Evolutionary conservation across 2,329 filamentous ascomycete species (phyloP).

Genomic region (Akanthomyces muscarius): DNA sequence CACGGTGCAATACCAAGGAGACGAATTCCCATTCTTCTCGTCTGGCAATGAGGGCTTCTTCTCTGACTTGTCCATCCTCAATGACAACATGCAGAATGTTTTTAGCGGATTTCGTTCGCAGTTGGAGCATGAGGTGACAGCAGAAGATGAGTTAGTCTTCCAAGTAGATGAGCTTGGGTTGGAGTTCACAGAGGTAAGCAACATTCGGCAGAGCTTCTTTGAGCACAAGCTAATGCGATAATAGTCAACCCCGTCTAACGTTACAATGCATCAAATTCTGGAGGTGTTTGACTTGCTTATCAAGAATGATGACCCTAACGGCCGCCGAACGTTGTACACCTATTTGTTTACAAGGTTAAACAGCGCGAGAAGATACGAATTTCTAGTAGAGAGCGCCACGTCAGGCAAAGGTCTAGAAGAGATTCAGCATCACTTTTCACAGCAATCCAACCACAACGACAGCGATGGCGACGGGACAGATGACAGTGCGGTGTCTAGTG

Average conservation of each 20-base stretch:
- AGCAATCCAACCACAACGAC: conserved; percentile 4
- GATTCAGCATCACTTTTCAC: conserved; percentile 35
- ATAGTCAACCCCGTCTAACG: conserved; percentile 35
- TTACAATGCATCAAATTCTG: conserved; percentile 40
- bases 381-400: conserved; percentile 39
- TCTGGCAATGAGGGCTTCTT: conserved; percentile 40
- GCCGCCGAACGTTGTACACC: conserved; percentile 37
- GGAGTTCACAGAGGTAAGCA: conserved; percentile 48
- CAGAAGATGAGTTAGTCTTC: conserved; percentile 47
- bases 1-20: conserved; percentile 41
- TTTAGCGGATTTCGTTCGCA: conserved; percentile 43
- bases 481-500: conserved; percentile 20
- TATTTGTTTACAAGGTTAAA: conserved; percentile 40
- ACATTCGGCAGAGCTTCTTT: neutral
- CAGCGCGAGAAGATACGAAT: conserved; percentile 36
- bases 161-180: conserved; percentile 50
- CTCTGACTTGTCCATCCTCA: conserved; percentile 37
- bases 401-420: conserved; percentile 39
- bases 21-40: conserved; percentile 41
- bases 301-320: conserved; percentile 41
- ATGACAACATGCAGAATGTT: conserved; percentile 42
- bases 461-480: conserved; percentile 12
- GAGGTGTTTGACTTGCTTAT: conserved; percentile 41
- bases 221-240: conserved; percentile 25
- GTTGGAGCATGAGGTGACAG: conserved; percentile 41